Percentiles rank a stretch among this genome's conserved stretches.
Evolutionary conservation across 176 grass and related monocot genomes (phyloP).

Genomic region (Ampelocalamus luodianensis): DNA sequence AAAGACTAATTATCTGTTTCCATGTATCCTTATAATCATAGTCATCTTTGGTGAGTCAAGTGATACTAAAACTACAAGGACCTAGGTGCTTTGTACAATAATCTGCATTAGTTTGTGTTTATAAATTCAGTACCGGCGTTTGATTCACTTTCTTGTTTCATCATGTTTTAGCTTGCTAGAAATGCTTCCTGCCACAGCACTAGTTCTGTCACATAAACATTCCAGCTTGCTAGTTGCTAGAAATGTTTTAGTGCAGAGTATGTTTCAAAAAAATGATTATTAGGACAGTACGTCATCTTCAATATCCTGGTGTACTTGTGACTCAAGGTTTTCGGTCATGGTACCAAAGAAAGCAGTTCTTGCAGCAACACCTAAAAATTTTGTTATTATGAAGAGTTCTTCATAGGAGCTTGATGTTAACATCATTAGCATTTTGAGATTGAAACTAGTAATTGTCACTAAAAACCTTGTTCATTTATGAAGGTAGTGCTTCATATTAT

Average conservation of each 20-base stretch:
- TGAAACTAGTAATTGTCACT: background rate
- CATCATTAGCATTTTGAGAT: background rate
- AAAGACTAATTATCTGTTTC: background rate
- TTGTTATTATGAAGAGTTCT: background rate
- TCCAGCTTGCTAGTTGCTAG: background rate
- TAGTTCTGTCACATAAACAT: background rate
- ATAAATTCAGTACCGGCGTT: background rate
- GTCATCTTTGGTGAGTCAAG: background rate
- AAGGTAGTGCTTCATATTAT: background rate
- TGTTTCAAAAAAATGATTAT: slow-evolving; percentile 1
- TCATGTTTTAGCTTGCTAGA: slow-evolving; percentile 1
- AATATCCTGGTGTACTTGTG: background rate
- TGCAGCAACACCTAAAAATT: background rate
- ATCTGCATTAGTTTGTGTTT: background rate
- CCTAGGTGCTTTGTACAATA: background rate
- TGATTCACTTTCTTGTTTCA: background rate
- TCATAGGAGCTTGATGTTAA: background rate
- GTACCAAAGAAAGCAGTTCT: background rate
- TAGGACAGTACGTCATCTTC: background rate
- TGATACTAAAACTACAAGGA: background rate
- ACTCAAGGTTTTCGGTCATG: background rate
- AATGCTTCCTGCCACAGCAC: slow-evolving; percentile 9
- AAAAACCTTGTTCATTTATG: background rate
- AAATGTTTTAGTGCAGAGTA: background rate
- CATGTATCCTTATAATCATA: background rate